A percentile compares a stretch with the other conserved stretches of the same genome.
phyloP scores from a whole-genome alignment of 2,329 filamentous ascomycete species.

The Xenosphaeropsis pyriputrescens region DNA sequence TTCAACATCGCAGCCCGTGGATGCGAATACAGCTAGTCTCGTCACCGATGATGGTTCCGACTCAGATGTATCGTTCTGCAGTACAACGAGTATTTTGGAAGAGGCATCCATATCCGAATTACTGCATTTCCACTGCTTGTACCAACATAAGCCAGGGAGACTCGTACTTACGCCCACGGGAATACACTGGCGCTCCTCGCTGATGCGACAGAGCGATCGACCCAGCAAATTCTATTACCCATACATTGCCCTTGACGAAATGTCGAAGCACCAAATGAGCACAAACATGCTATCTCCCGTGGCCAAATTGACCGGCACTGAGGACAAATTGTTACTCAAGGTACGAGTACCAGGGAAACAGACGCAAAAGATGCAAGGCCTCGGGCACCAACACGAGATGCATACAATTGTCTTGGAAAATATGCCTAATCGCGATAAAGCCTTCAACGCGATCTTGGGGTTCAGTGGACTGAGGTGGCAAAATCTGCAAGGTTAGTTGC shows the following conservation, averaged over 20 bases:
- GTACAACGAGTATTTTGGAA: too few relatives aligned
- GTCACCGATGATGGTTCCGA: too few relatives aligned
- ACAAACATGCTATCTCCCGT: conserved; percentile 4
- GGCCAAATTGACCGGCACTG: conserved; percentile 5
- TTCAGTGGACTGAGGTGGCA: conserved; percentile 21
- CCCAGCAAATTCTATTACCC: not conserved
- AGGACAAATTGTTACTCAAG: conserved; percentile 7
- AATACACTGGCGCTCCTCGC: too few relatives aligned
- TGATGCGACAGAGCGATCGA: too few relatives aligned
- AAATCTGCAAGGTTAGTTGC: conserved; percentile 10
- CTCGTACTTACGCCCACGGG: too few relatives aligned
- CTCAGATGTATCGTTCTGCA: too few relatives aligned
- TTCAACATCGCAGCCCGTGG: too few relatives aligned
- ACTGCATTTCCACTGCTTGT: too few relatives aligned
- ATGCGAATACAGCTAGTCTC: too few relatives aligned
- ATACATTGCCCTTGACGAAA: conserved; percentile 6
- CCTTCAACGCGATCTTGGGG: conserved; percentile 20
- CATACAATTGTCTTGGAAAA: conserved; percentile 9
- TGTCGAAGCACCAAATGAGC: conserved; percentile 6
- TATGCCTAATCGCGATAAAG: conserved; percentile 18
- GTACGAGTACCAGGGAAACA: conserved; percentile 2
- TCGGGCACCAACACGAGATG: conserved; percentile 3
- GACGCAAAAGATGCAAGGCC: not conserved
- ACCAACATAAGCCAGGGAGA: too few relatives aligned
- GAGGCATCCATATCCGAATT: too few relatives aligned